Evolutionary conservation across 169 alveolate genomes (phyloP).

Genomic region (Perkinsus marinus): DNA sequence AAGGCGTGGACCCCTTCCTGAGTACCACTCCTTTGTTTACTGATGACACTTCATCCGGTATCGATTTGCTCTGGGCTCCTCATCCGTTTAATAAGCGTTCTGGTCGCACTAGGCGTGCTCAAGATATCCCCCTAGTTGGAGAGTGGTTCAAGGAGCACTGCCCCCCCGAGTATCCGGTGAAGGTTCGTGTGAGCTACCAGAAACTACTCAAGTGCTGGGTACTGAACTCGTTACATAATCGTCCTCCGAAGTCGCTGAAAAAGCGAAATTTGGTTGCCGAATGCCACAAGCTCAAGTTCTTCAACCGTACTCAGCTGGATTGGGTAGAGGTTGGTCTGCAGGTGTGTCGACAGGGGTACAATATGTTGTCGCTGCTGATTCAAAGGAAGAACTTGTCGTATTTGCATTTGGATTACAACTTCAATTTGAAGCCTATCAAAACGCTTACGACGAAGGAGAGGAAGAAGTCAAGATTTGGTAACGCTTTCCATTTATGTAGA

Average conservation of each 20-base stretch:
- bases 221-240: constrained; percentile 79
- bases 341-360: constrained; percentile 97
- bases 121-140: constrained; percentile 90
- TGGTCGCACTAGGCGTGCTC: constrained; percentile 84
- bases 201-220: constrained; percentile 96
- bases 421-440: constrained; percentile 98
- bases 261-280: constrained; percentile 83
- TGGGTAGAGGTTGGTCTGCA: constrained; percentile 99
- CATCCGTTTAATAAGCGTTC: constrained; percentile 93
- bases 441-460: constrained; percentile 97
- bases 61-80: constrained; percentile 91
- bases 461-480: constrained; percentile 99
- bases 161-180: constrained; percentile 92
- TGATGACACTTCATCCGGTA: constrained; percentile 50
- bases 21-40: constrained; percentile 50
- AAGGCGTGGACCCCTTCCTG: constrained; percentile 46
- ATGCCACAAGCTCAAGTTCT: constrained; percentile 91
- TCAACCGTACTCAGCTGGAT: constrained; percentile 94
- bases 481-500: constrained; percentile 99
- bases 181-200: constrained; percentile 93
- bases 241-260: constrained; percentile 81
- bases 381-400: constrained; percentile 96
- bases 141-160: constrained; percentile 97
- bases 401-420: constrained; percentile 97
- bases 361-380: constrained; percentile 92